A percentile compares a stretch with the other conserved stretches of the same genome.
Conservation (phyloP, 148 eudicot species). For the Gaultheria prostrata region DNA sequence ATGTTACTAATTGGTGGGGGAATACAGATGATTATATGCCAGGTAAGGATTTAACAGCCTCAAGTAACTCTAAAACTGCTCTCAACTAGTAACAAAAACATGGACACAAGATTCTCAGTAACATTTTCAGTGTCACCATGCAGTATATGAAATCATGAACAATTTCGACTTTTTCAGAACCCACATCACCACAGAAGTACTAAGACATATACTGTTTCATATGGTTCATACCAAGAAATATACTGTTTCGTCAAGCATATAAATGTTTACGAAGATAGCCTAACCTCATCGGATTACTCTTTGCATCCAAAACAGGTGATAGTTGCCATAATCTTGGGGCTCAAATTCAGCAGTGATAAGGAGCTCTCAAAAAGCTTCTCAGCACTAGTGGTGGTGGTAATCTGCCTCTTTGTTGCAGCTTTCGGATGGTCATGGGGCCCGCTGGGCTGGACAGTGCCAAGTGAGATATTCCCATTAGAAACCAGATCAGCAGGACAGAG, state of each 20-base stretch:
- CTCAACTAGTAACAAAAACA: not conserved
- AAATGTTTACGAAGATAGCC: not conserved
- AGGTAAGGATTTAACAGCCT: constrained; percentile 28
- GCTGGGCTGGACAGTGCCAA: constrained; percentile 85
- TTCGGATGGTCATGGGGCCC: constrained; percentile 92
- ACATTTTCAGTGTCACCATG: not conserved
- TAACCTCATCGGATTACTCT: not conserved
- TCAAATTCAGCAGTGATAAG: constrained; percentile 50
- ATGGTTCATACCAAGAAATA: not conserved
- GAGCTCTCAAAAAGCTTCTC: constrained; percentile 51
- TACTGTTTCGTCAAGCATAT: not conserved
- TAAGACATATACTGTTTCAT: no score
- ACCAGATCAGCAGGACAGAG: constrained; percentile 84
- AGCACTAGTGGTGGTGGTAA: constrained; percentile 48
- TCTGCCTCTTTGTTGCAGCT: constrained; percentile 73
- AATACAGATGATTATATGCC: constrained; percentile 53
- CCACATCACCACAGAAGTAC: not conserved
- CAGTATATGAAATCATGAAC: not conserved
- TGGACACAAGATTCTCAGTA: not conserved
- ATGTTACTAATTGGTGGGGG: constrained; percentile 65
- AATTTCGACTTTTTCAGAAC: not conserved
- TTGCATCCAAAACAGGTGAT: constrained; percentile 43
- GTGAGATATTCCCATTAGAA: constrained; percentile 80
- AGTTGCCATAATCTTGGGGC: constrained; percentile 58
- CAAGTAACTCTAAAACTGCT: not conserved